Evolutionary conservation across 129 eudicot species (phyloP).

Genomic region (Pseudognaphalium luteoalbum): DNA sequence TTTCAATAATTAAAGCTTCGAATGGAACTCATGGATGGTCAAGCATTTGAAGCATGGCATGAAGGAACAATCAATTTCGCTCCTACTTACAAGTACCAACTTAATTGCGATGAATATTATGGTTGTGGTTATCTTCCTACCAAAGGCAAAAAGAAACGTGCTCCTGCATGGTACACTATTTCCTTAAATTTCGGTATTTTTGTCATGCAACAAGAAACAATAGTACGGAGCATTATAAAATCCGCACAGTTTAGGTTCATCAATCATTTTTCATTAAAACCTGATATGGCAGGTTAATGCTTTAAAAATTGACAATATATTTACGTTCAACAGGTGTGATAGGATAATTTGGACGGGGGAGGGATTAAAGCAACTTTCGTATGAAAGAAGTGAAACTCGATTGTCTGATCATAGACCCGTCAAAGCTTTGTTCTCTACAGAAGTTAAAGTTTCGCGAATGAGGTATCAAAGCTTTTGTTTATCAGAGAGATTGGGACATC

Average conservation of each 20-base stretch:
- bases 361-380: slow-evolving; percentile 55
- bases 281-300: no score
- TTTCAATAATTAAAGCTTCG: slow-evolving; percentile 48
- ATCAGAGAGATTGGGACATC: slow-evolving; percentile 55
- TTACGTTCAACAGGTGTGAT: slow-evolving; percentile 56
- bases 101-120: slow-evolving; percentile 56
- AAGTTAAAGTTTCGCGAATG: slow-evolving; percentile 46
- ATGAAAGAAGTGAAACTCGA: slow-evolving; percentile 53
- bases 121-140: slow-evolving; percentile 40
- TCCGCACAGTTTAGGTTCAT: no score
- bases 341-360: slow-evolving; percentile 72
- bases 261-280: no score
- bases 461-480: slow-evolving; percentile 43
- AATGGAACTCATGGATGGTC: slow-evolving; percentile 62
- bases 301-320: no score
- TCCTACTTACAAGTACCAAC: slow-evolving; percentile 79
- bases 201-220: neutral
- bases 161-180: slow-evolving; percentile 74
- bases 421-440: slow-evolving; percentile 50
- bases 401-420: slow-evolving; percentile 77
- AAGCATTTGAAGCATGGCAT: slow-evolving; percentile 73
- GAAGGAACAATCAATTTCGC: slow-evolving; percentile 69
- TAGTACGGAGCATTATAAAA: no score
- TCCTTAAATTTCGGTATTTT: neutral
- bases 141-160: slow-evolving; percentile 59